Conservation (phyloP, 179 eudicot genomes). For the Beta macrorhiza region DNA sequence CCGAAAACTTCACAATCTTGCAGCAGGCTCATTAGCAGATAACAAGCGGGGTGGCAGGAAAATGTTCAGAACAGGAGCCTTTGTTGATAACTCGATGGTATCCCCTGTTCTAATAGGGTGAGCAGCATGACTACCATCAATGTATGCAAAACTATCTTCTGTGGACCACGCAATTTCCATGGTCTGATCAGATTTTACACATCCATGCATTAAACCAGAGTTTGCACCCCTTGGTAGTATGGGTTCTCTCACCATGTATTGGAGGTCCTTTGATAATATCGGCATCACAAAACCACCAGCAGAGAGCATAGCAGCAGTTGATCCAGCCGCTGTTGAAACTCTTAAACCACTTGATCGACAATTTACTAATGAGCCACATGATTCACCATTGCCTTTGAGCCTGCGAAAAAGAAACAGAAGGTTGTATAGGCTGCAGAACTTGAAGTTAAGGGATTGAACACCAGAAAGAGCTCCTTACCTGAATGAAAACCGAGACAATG, state of each 20-base stretch:
- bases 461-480: conserved; percentile 37
- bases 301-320: conserved; percentile 93
- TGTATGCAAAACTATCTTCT: conserved; percentile 58
- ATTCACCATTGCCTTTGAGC: conserved; percentile 41
- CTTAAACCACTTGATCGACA: conserved; percentile 87
- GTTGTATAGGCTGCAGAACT: not conserved
- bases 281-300: conserved; percentile 88
- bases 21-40: conserved; percentile 17
- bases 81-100: conserved; percentile 55
- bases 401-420: conserved; percentile 33
- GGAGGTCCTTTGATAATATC: conserved; percentile 68
- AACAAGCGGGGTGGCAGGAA: conserved; percentile 53
- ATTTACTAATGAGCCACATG: conserved; percentile 40
- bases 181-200: conserved; percentile 46
- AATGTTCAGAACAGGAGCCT: conserved; percentile 61
- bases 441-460: not conserved
- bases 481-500: conserved; percentile 86
- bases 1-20: conserved; percentile 28
- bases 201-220: conserved; percentile 59
- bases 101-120: conserved; percentile 59
- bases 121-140: conserved; percentile 72
- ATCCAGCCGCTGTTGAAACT: conserved; percentile 90
- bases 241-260: conserved; percentile 87
- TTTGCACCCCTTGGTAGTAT: conserved; percentile 41
- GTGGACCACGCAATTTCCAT: conserved; percentile 63